A percentile compares a stretch with the other conserved stretches of the same genome.
Evolutionary conservation across 169 alveolate species (phyloP).

Genomic region (Cyclospora cayetanensis): DNA sequence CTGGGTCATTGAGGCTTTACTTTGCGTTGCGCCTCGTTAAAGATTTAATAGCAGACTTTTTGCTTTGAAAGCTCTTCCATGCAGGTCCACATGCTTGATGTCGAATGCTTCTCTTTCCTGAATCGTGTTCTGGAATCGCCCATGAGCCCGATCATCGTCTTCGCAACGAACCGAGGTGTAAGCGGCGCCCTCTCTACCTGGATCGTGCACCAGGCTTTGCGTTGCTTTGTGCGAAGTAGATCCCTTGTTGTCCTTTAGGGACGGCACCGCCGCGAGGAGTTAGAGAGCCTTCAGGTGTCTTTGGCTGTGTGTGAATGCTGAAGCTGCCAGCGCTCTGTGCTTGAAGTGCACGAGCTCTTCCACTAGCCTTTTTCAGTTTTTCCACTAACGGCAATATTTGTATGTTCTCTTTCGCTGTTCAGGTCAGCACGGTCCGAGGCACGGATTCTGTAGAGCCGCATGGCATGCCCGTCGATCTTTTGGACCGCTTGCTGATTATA

Average conservation of each 20-base stretch:
- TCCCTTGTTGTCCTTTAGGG: too few relatives aligned
- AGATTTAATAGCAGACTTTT: neutral
- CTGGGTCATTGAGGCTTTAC: neutral
- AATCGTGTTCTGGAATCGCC: constrained; percentile 98
- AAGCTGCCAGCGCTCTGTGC: too few relatives aligned
- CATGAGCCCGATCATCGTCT: constrained; percentile 97
- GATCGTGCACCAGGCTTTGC: too few relatives aligned
- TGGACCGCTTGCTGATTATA: constrained; percentile 97
- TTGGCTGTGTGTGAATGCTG: too few relatives aligned
- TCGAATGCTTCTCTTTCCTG: constrained; percentile 98
- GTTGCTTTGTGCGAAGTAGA: too few relatives aligned
- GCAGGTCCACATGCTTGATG: constrained; percentile 97
- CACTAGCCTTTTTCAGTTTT: too few relatives aligned
- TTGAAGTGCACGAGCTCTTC: too few relatives aligned
- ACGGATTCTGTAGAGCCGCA: constrained; percentile 98
- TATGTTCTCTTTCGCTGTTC: too few relatives aligned
- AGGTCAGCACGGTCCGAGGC: constrained; percentile 87
- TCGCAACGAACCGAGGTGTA: constrained; percentile 99
- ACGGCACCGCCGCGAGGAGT: too few relatives aligned
- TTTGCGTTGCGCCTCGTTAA: neutral
- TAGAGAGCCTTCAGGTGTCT: too few relatives aligned
- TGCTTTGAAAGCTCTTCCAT: too few relatives aligned
- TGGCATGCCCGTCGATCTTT: constrained; percentile 99
- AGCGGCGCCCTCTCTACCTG: constrained; percentile 41
- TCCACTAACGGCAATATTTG: too few relatives aligned